Base-by-base conservation (phyloP, 805 yeast species). In the Kodamaea kaohsiungensis region DNA sequence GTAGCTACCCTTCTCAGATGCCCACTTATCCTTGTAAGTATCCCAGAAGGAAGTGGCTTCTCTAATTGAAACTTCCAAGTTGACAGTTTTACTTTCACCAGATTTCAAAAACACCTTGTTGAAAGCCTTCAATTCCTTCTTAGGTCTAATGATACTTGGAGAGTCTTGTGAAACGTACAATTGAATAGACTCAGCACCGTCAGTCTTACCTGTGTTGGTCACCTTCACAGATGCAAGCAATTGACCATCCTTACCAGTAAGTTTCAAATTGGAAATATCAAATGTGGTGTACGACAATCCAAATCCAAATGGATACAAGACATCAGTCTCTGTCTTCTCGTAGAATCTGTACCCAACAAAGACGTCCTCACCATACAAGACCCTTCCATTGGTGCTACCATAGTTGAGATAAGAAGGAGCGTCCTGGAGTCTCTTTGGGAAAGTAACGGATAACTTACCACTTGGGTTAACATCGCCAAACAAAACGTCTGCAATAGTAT, bases 271-370 rank as follows among this genome's bases (percentile, higher is more conserved):
- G 7, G 67, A 62, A 56, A 79, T 64, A 27, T 65, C 69, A 61
- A 84, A 85, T 0, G 74, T 59, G 18, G 88, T 78, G 70, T 84
- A 85, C 1, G 89, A 84, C 57, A 84, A 73, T 48, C 89, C 89
- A 60, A 65, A 75, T 3, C 89, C 89, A 66, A 85, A 86, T 45
- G 88, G 84, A 72, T 77, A 85, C 48, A 78, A 70, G 5, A 81
- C 83, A 30, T 73, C 73, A 43, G 66, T 69, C 56, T 78, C 73
- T 35, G 71, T 63, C 66, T 79, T 80, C 61, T 85, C 88, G 65
- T 82, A 86, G 70, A 70, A 82, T 56, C 83, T 72, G 71, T 85
- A 84, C 17, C 89, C 89, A 50, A 85, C 81, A 64, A 75, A 85
- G 46, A 85, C 79, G 61, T 84, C 88, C 65, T 86, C 90, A 56